Percentiles rank a stretch among this genome's conserved stretches.
Conservation (phyloP, 257 asterid species). For the Fraxinus quadrangulata region DNA sequence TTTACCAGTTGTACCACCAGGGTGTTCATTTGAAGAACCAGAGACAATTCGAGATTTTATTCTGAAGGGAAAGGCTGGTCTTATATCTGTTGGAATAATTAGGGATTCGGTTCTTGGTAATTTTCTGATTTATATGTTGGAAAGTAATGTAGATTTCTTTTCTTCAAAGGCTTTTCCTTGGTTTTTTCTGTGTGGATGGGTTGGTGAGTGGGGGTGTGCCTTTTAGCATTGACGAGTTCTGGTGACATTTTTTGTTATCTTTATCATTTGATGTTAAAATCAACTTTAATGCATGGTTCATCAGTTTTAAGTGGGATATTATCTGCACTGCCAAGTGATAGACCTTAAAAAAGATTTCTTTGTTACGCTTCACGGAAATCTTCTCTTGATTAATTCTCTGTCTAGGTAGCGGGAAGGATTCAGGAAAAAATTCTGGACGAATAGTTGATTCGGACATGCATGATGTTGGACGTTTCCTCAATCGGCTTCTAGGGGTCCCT, state of each 20-base stretch:
- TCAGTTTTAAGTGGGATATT: background rate
- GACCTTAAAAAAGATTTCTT: background rate
- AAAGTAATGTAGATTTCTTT: background rate
- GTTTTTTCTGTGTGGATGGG: background rate
- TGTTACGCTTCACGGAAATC: slow-evolving; percentile 16
- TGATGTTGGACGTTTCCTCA: slow-evolving; percentile 97
- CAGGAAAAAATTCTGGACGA: slow-evolving; percentile 75
- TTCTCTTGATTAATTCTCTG: slow-evolving; percentile 17
- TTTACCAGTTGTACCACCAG: slow-evolving; percentile 81
- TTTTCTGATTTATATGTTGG: slow-evolving; percentile 11
- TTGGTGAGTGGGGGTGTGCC: background rate
- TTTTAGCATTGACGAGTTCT: background rate
- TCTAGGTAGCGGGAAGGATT: slow-evolving; percentile 79
- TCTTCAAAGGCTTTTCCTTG: slow-evolving; percentile 6
- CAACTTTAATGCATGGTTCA: background rate
- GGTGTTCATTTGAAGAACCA: slow-evolving; percentile 74
- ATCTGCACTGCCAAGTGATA: background rate
- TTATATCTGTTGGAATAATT: slow-evolving; percentile 88
- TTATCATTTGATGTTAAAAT: background rate
- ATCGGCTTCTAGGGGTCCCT: slow-evolving; percentile 91
- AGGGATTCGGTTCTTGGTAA: slow-evolving; percentile 83
- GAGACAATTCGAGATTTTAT: slow-evolving; percentile 68
- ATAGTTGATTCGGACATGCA: slow-evolving; percentile 96
- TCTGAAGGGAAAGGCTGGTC: slow-evolving; percentile 82
- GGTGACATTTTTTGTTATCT: background rate